A percentile compares a stretch with the other conserved stretches of the same genome.
phyloP scores from a whole-genome alignment of 23 red algal genomes.

The Agarophyton chilense region DNA sequence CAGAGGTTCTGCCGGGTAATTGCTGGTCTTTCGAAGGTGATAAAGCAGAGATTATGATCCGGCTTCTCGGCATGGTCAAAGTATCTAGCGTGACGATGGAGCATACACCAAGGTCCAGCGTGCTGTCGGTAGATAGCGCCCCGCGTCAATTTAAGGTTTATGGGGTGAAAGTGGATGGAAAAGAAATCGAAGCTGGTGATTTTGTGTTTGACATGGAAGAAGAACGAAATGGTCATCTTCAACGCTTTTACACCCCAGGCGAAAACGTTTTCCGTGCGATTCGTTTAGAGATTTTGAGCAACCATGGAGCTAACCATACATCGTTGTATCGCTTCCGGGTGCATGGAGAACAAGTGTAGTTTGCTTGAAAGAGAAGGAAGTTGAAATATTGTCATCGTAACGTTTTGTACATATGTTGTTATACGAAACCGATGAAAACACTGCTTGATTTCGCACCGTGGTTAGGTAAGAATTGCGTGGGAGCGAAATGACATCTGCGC shows the following conservation, averaged over 20 bases:
- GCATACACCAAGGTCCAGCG: conserved; percentile 52
- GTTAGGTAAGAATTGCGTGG: not conserved
- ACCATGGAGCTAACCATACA: conserved; percentile 68
- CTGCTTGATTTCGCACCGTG: not conserved
- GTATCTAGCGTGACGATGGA: conserved; percentile 71
- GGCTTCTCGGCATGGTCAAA: conserved; percentile 37
- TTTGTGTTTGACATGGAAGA: conserved; percentile 64
- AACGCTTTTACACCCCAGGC: conserved; percentile 44
- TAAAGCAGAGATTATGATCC: conserved; percentile 60
- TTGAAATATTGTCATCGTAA: not conserved
- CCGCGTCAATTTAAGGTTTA: conserved; percentile 42
- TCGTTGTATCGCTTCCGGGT: conserved; percentile 81
- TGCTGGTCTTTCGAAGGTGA: conserved; percentile 79
- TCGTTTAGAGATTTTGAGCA: conserved; percentile 67
- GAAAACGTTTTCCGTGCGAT: conserved; percentile 44
- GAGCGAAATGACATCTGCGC: too few relatives aligned
- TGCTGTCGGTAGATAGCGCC: conserved; percentile 53
- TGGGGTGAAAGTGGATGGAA: conserved; percentile 17
- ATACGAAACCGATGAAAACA: not conserved
- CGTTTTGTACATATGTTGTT: conserved; percentile 9
- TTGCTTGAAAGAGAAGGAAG: not conserved
- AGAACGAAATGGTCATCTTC: conserved; percentile 53
- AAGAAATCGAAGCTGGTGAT: conserved; percentile 42
- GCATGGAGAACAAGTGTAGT: conserved; percentile 35
- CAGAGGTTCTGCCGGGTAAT: conserved; percentile 66